These are phyloP conservation scores for Berkeleyomyces basicola DNA, from an alignment of 2,329 filamentous ascomycete genomes.

Conservation along the genomic window DNA sequence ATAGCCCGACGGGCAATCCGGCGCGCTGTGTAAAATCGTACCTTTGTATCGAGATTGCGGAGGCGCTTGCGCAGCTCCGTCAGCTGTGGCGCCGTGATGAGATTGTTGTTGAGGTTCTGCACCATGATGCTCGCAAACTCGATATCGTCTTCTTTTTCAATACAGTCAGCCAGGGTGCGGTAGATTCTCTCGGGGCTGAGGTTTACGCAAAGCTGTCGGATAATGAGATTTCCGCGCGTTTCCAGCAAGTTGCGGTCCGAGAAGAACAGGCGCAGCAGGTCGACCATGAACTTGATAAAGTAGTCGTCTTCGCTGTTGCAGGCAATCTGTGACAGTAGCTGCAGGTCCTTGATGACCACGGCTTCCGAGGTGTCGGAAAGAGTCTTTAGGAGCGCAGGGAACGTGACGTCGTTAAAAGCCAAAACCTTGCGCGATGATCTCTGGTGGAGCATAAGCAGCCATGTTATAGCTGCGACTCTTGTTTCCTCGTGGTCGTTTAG, in stretches of 20 bases:
- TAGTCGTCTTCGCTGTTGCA: slow-evolving; percentile 94
- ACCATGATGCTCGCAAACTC: slow-evolving; percentile 99
- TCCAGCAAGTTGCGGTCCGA: slow-evolving; percentile 85
- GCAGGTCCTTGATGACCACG: slow-evolving; percentile 85
- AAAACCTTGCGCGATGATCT: slow-evolving; percentile 88
- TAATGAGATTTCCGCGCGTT: slow-evolving; percentile 87
- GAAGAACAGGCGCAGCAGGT: slow-evolving; percentile 83
- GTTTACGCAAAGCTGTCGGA: slow-evolving; percentile 82
- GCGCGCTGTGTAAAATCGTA: slow-evolving; percentile 21
- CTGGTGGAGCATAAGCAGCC: slow-evolving; percentile 94
- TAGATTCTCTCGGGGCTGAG: slow-evolving; percentile 92
- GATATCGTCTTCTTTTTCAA: slow-evolving; percentile 94
- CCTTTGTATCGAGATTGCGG: slow-evolving; percentile 75
- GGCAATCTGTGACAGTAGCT: slow-evolving; percentile 89
- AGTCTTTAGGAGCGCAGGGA: slow-evolving; percentile 88
- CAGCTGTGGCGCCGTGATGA: slow-evolving; percentile 91
- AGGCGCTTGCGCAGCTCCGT: slow-evolving; percentile 79
- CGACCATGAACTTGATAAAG: slow-evolving; percentile 97
- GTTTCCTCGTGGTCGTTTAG: slow-evolving; percentile 95
- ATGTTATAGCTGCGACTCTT: slow-evolving; percentile 79
- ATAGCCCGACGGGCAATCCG: neutral
- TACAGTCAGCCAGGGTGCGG: slow-evolving; percentile 83
- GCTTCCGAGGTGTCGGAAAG: slow-evolving; percentile 89
- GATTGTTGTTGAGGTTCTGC: slow-evolving; percentile 96
- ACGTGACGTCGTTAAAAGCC: slow-evolving; percentile 92